Evolutionary conservation across 495 filamentous ascomycete species (phyloP), one percentile per base, ranked within the genome.

Genomic region (Astrothelium macrocarpum): DNA sequence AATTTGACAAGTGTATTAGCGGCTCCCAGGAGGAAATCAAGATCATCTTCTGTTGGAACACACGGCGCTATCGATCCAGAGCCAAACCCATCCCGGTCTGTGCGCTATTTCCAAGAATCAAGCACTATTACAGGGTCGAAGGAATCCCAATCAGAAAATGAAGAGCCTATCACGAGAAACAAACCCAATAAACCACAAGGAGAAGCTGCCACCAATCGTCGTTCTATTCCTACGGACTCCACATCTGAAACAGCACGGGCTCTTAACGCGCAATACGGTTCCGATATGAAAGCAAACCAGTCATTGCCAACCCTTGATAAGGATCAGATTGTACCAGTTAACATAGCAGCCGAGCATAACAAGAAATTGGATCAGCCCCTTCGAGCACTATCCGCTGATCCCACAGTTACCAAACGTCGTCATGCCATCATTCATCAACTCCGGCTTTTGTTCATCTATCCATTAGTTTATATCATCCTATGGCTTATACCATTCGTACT

Each of bases 401-500:
- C n/a, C 23, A 59, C 53, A n/a, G 10, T 62, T 1, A 25, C 63
- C 20, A 61, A 53, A 53, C 62, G 66, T 14, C 68, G 69, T n/a
- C 60, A 60, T 43, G 79, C 78, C 58, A 86, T 88, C 64, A 80
- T 79, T 36, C 81, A 84, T 4, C 88, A 90, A 66, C 76, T 90
- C 12, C 80, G 85, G 53, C 78, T 86, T 32, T 74, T 90, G 2
- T 88, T 90, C 69, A 82, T 86, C 56, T 90, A 91, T 72, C 88
- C 88, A 7, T 68, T 84, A 16, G 77, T 85, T 59, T 90, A 90
- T 75, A 77, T 86, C n/a, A 67, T 84, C 29, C 81, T 88, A 73
- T 91, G 88, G 88, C 71, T 87, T 39, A 72, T 85, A n/a, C 87
- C 88, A 14, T 88, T 90, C 70, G 73, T 86, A 16, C 77, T 76